Evolutionary conservation across 371 early-diverging fungal genomes (phyloP).

Genomic region (Syncephalastrum sp.): DNA sequence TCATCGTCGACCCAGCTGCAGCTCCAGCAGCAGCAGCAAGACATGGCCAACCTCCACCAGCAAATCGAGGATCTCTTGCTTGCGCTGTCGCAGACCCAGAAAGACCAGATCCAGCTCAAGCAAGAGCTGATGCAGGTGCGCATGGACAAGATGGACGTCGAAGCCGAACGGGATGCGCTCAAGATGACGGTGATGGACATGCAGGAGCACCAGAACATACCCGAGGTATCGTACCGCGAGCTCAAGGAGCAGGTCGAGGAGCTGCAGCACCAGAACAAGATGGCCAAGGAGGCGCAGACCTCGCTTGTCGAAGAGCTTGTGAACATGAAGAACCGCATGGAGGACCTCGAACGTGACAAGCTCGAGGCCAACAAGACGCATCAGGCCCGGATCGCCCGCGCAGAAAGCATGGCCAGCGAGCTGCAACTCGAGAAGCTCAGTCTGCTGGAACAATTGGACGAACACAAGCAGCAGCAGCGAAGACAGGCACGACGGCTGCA

Average conservation of each 20-base stretch:
- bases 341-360: conserved; percentile 33
- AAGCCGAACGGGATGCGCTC: conserved; percentile 43
- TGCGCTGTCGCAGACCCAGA: conserved; percentile 57
- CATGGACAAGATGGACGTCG: conserved; percentile 61
- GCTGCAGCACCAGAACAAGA: conserved; percentile 28
- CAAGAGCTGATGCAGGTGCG: conserved; percentile 52
- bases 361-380: conserved; percentile 17
- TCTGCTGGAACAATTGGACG: conserved; percentile 34
- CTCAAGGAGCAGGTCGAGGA: conserved; percentile 41
- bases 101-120: conserved; percentile 57
- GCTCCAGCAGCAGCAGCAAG: conserved; percentile 13
- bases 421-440: conserved; percentile 14
- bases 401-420: conserved; percentile 15
- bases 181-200: conserved; percentile 30
- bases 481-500: neutral
- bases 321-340: conserved; percentile 38
- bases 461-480: conserved; percentile 24
- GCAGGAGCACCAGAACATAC: conserved; percentile 2
- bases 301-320: conserved; percentile 42
- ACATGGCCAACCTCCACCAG: conserved; percentile 49
- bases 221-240: neutral
- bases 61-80: conserved; percentile 62
- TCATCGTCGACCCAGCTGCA: neutral
- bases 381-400: conserved; percentile 8
- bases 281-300: conserved; percentile 44